Percentiles rank a stretch among this genome's conserved stretches.
These are phyloP conservation scores for Porphyrellus cyaneotinctus DNA, from an alignment of 768 basidiomycete species.

Conservation along the genomic window DNA sequence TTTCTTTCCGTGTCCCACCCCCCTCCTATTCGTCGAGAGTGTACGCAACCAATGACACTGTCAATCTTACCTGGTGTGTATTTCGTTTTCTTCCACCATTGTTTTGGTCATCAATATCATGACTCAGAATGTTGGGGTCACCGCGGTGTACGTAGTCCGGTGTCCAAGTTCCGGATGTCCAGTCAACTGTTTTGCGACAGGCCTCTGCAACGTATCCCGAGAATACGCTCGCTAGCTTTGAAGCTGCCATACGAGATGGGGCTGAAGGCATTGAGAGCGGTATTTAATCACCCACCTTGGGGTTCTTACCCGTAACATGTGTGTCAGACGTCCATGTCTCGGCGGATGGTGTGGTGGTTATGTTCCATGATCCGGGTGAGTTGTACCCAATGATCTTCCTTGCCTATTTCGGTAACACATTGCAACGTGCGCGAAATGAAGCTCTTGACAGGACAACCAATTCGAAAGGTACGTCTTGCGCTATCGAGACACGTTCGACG, in stretches of 20 bases:
- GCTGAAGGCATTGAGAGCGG: constrained; percentile 97
- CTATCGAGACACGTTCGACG: constrained; percentile 24
- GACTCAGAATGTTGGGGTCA: constrained; percentile 75
- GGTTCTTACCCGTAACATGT: constrained; percentile 46
- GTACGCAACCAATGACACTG: constrained; percentile 21
- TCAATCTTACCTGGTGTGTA: constrained; percentile 27
- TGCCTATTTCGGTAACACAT: constrained; percentile 21
- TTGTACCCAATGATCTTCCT: constrained; percentile 14
- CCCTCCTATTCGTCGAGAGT: constrained; percentile 2
- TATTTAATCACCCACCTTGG: constrained; percentile 48
- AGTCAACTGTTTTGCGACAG: constrained; percentile 36
- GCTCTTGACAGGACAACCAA: constrained; percentile 81
- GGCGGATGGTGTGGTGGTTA: constrained; percentile 77
- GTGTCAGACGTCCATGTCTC: constrained; percentile 93
- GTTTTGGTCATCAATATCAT: background rate
- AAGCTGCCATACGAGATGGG: constrained; percentile 91
- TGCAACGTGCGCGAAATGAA: constrained; percentile 29
- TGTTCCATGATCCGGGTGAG: constrained; percentile 93
- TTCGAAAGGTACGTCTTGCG: constrained; percentile 46
- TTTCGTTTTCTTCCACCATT: background rate
- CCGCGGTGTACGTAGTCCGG: constrained; percentile 51
- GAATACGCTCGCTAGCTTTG: constrained; percentile 94
- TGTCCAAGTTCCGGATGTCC: constrained; percentile 18
- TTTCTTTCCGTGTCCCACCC: background rate
- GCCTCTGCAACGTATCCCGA: constrained; percentile 86